These are phyloP conservation scores for Ganoderma lingzhi DNA, from an alignment of 1,284 basidiomycete genomes.

Conservation along the genomic window DNA sequence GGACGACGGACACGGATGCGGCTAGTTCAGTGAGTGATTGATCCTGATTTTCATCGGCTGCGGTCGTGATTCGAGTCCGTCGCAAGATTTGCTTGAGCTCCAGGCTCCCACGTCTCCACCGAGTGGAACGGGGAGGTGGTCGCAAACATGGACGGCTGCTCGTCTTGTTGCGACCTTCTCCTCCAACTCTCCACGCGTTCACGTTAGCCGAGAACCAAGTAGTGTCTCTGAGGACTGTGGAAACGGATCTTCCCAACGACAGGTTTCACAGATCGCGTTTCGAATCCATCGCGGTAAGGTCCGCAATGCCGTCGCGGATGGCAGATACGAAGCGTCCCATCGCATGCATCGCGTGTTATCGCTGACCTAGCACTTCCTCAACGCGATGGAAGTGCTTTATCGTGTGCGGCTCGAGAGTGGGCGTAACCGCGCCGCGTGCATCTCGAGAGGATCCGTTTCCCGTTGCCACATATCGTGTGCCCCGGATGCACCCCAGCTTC, in stretches of 20 bases:
- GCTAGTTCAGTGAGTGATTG: constrained; percentile 1
- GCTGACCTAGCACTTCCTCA: not conserved
- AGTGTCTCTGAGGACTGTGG: not conserved
- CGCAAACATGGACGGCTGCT: not conserved
- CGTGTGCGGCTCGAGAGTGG: not conserved
- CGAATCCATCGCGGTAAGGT: not conserved
- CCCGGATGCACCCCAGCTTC: not conserved
- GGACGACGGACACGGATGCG: not conserved
- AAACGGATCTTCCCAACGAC: not conserved
- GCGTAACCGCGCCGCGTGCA: not conserved
- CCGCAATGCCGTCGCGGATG: not conserved
- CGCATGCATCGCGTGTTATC: not conserved
- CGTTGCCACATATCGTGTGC: not conserved
- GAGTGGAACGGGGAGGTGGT: not conserved
- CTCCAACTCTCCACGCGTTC: not conserved
- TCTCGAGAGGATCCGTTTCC: not conserved
- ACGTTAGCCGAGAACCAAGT: too few species aligned
- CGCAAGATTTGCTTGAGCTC: not conserved
- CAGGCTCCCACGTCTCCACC: too few species aligned
- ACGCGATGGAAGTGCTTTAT: not conserved
- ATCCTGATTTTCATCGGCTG: not conserved
- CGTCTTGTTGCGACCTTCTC: not conserved
- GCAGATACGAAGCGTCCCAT: not conserved
- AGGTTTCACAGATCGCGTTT: not conserved
- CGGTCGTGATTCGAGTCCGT: not conserved